Evolutionary conservation across 441 rosid species (phyloP), one percentile per base, ranked within the genome.

Genomic region (Pelargonium australe): DNA sequence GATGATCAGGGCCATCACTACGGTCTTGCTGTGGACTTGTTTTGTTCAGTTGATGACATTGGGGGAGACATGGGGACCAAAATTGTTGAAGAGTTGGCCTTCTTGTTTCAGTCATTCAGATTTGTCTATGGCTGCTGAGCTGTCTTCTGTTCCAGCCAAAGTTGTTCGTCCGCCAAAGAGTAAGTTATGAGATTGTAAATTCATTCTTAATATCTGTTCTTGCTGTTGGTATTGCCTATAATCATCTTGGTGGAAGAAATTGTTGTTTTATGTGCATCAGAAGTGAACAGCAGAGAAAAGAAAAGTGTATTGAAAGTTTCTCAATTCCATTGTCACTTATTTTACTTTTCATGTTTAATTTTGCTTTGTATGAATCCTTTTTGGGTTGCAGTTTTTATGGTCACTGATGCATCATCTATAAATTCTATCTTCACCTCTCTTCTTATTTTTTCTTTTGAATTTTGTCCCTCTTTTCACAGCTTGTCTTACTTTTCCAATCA

Each of bases 41-140:
- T 75, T 85, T 13, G 81, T 83, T 76, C 91, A 88, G 70, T 73
- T 88, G 77, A 77, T 83, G 83, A 81, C 94, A 41, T 14, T 84
- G 28, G 85, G 88, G 41, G 91, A 84, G 57, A 79, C 87, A 73
- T 86, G 90, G 90, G 84, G 88, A 47, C 90, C 94, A 0, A 74
- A 83, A 66, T 45, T 88, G 68, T 80, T 85, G 71, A 86, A 80
- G 70, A 81, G 80, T 5, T 88, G 87, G 89, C 87, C 94, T 75
- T 82, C 89, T 77, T 85, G 94, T 79, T 82, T 86, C 74, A 75
- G 14, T 64, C 83, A 76, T 13, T 64, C 81, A 63, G 85, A 75
- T 66, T 44, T 72, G 58, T 67, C 89, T 68, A 25, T 75, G 7
- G 73, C 71, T 58, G 60, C 14, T 20, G 77, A 80, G 13, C 67